Evolutionary conservation across 176 grass and related monocot genomes (phyloP).

Genomic region (Eragrostis nindensis): DNA sequence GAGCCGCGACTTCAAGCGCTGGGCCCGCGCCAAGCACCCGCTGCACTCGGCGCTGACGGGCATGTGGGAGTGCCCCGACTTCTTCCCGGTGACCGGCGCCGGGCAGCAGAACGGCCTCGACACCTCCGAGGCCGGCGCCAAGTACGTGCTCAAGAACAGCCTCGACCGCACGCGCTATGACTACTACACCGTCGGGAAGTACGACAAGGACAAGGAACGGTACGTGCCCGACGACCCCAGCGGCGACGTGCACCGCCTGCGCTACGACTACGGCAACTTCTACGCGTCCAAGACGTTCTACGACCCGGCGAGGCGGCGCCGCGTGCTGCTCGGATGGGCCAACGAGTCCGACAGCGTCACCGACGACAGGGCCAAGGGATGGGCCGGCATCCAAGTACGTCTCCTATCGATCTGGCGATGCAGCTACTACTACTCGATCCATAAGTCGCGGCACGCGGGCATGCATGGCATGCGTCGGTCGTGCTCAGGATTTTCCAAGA

Average conservation of each 20-base stretch:
- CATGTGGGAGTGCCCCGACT: conserved; percentile 95
- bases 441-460: not conserved
- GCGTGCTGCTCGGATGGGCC: conserved; percentile 63
- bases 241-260: conserved; percentile 31
- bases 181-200: conserved; percentile 8
- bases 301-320: conserved; percentile 50
- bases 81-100: conserved; percentile 57
- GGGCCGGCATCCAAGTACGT: not conserved
- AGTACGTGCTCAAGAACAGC: conserved; percentile 18
- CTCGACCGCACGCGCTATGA: not conserved
- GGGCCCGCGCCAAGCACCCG: not conserved
- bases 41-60: conserved; percentile 18
- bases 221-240: conserved; percentile 46
- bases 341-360: conserved; percentile 53
- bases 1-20: conserved; percentile 1
- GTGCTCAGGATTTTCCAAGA: not conserved
- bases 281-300: conserved; percentile 84
- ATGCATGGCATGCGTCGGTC: no score
- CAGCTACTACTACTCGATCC: not conserved
- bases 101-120: conserved; percentile 3
- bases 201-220: conserved; percentile 1
- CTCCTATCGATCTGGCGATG: no score
- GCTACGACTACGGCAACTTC: conserved; percentile 77
- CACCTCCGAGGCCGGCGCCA: not conserved
- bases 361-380: not conserved